A percentile compares a stretch with the other conserved stretches of the same genome.
Conservation (phyloP, 148 eudicot genomes). For the Vaccinium darrowii region DNA sequence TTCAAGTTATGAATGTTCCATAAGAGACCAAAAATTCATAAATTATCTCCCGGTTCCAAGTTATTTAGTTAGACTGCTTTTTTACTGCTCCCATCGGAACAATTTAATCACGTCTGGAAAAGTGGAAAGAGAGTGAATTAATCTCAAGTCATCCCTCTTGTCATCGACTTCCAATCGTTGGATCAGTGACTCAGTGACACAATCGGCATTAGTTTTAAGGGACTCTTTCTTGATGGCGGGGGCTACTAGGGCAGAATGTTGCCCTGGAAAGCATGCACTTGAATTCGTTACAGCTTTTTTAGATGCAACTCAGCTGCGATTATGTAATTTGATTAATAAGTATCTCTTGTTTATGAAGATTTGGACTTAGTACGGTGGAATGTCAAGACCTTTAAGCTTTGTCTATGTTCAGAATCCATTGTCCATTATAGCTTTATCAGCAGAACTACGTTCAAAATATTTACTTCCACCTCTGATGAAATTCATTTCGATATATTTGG, state of each 20-base stretch:
- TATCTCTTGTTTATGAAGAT: not conserved
- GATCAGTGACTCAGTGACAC: not conserved
- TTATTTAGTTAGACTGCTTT: not conserved
- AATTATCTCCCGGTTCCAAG: not conserved
- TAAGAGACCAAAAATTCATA: slow-evolving; percentile 25
- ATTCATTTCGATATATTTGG: not conserved
- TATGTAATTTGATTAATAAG: not conserved
- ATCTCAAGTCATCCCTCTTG: not conserved
- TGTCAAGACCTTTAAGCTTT: not conserved
- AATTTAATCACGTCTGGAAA: not conserved
- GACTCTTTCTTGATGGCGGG: not conserved
- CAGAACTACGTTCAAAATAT: not conserved
- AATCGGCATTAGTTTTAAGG: not conserved
- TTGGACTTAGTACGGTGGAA: not conserved
- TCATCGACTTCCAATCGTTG: not conserved
- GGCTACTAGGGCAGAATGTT: not conserved
- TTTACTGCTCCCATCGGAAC: not conserved
- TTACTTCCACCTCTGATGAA: not conserved
- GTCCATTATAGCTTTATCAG: not conserved
- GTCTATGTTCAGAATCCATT: not conserved
- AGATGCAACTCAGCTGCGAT: not conserved
- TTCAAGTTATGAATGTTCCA: slow-evolving; percentile 95
- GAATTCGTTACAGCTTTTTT: not conserved
- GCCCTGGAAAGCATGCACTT: not conserved
- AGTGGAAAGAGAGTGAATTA: not conserved